Base-by-base conservation (phyloP, 2,329 filamentous ascomycete species). In the Diaporthe sp. region DNA sequence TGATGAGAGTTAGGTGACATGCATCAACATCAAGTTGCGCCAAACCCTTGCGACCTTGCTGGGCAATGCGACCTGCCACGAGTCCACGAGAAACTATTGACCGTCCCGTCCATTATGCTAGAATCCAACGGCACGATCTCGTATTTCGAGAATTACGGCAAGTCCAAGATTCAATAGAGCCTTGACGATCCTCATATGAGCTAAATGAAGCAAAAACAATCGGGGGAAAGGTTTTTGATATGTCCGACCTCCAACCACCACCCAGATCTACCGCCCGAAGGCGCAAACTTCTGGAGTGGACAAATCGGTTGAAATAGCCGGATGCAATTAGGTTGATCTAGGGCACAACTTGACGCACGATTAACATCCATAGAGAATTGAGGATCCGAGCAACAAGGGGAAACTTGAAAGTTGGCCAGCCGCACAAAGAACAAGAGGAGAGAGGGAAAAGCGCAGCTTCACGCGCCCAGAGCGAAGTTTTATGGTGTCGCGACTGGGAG, bases 371-470 rank as follows among this genome's bases (percentile, higher is more conserved):
- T 92, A 86, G 85, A 80, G 82, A 83, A 79, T 83, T 61, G 83
- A 77, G 87, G 87, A 92, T 88, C 88, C 90, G 92, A 94, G 93
- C 93, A 95, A 95, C 93, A 94, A 92, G 93, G 93, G 91, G 90
- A 90, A 90, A 83, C 89, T 86, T 77, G 83, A 86, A 86, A 90
- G 92, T 89, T 91, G 92, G 91, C 92, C 92, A 87, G 93, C 94
- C 93, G 93, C 94, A 95, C 93, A 88, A 94, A 89, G 91, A 90
- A 89, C 86, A 87, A 88, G 90, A 91, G 86, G 82, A 84, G 81
- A 85, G 86, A 82, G 81, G 78, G 62, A 78, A 81, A 81, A 81
- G 72, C 65, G 71, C 46, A 72, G 57, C 73, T 71, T 75, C 74
- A 76, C 60, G 73, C 77, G 71, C 62, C 71, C 71, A 25, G 70